phyloP scores from a whole-genome alignment of 2,329 filamentous ascomycete species.

The Colletotrichum chrysophilum region DNA sequence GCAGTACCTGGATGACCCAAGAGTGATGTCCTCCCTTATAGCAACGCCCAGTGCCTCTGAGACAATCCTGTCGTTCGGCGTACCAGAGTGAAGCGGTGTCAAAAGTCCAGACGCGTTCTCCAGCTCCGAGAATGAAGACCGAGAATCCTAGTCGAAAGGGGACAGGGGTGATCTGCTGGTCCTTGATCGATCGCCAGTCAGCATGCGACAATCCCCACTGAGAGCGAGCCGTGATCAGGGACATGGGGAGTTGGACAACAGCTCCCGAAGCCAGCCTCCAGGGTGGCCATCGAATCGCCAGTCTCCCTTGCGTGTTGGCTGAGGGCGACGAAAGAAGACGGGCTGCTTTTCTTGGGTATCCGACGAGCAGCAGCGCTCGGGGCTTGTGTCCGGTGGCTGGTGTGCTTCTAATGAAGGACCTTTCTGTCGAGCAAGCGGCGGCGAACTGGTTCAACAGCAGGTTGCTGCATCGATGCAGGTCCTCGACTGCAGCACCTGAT shows the following conservation, averaged over 20 bases:
- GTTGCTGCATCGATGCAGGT: not conserved
- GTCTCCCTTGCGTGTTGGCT: not conserved
- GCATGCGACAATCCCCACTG: not conserved
- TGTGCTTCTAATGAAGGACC: not conserved
- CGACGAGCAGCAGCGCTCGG: not conserved
- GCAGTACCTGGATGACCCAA: not conserved
- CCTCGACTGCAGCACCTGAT: not conserved
- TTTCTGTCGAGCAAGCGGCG: not conserved
- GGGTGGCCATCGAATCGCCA: not conserved
- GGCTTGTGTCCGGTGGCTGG: not conserved
- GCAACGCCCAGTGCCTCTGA: not conserved
- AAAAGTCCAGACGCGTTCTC: not conserved
- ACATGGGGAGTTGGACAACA: not conserved
- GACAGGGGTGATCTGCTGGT: not conserved
- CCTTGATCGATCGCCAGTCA: conserved; percentile 6
- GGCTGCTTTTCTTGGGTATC: not conserved
- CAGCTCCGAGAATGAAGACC: not conserved
- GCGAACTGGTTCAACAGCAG: not conserved
- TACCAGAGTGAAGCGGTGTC: not conserved
- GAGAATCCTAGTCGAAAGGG: not conserved
- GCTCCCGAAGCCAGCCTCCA: not conserved
- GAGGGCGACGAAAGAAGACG: not conserved
- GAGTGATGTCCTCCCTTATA: not conserved
- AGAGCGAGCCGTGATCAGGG: not conserved
- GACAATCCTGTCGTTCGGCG: not conserved